phyloP scores from a whole-genome alignment of 257 asterid species.

The Voacanga thouarsii region DNA sequence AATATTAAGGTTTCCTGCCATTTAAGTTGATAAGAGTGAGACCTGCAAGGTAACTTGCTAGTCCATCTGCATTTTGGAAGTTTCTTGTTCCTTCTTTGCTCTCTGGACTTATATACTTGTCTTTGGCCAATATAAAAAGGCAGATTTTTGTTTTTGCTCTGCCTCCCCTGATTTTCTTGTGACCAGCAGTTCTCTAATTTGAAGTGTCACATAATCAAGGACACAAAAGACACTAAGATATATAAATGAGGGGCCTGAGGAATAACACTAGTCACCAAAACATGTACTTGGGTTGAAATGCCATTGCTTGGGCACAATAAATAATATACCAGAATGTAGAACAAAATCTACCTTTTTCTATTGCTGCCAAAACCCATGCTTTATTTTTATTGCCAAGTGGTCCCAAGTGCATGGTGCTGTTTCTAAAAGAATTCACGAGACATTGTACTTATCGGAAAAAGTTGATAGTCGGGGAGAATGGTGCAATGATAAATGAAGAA shows the following conservation, averaged over 20 bases:
- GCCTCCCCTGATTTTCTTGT: not conserved
- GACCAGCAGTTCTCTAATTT: not conserved
- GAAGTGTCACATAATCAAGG: not conserved
- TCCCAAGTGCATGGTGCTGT: not conserved
- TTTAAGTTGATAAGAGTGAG: not conserved
- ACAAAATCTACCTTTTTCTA: not conserved
- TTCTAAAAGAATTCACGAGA: not conserved
- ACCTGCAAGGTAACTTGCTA: not conserved
- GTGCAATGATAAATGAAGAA: too few species aligned
- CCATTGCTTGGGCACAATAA: too few species aligned
- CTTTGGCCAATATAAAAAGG: not conserved
- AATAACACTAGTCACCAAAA: not conserved
- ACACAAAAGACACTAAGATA: not conserved
- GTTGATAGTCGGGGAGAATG: too few species aligned
- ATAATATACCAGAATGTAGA: too few species aligned
- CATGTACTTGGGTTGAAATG: not conserved
- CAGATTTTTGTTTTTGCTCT: not conserved
- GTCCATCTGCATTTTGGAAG: not conserved
- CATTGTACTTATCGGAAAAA: too few species aligned
- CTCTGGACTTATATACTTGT: not conserved
- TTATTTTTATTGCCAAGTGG: not conserved
- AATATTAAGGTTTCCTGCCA: constrained; percentile 53
- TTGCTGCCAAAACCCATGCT: not conserved
- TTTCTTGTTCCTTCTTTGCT: not conserved
- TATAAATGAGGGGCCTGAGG: not conserved